phyloP scores from a whole-genome alignment of 768 basidiomycete species.

The Serendipita sp. region DNA sequence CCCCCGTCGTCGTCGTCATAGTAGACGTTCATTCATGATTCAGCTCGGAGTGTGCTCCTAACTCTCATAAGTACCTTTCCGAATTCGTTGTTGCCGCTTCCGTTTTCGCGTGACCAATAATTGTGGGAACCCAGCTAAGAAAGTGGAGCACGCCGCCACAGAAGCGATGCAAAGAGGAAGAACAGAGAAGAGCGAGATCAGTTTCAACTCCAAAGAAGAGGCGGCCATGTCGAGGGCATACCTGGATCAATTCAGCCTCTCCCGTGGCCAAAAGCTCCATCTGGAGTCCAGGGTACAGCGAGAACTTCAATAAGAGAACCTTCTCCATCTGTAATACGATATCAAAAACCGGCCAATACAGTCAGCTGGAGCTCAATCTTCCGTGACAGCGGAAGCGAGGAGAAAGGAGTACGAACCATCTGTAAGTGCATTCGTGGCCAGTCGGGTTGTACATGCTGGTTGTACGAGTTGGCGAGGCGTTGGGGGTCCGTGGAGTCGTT shows the following conservation, averaged over 20 bases:
- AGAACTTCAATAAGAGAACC: background rate
- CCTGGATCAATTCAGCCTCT: background rate
- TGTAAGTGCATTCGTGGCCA: background rate
- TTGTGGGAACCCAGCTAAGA: background rate
- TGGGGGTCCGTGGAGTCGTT: background rate
- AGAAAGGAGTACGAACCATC: background rate
- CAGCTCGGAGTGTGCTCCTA: background rate
- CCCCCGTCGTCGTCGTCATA: too few species aligned
- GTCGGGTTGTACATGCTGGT: background rate
- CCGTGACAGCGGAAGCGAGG: background rate
- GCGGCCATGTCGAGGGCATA: background rate
- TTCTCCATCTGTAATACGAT: background rate
- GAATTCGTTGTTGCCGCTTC: background rate
- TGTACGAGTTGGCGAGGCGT: background rate
- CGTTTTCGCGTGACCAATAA: slow-evolving; percentile 1
- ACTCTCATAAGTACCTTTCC: background rate
- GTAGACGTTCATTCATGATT: too few species aligned
- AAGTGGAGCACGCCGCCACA: too few species aligned
- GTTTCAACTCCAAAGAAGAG: background rate
- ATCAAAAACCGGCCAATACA: background rate
- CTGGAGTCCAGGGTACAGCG: background rate
- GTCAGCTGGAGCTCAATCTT: background rate
- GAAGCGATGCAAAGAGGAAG: too few species aligned
- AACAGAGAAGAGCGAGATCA: too few species aligned
- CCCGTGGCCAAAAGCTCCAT: background rate